phyloP scores from a whole-genome alignment of 176 grass and related monocot genomes.

The Saccharum officinarum region DNA sequence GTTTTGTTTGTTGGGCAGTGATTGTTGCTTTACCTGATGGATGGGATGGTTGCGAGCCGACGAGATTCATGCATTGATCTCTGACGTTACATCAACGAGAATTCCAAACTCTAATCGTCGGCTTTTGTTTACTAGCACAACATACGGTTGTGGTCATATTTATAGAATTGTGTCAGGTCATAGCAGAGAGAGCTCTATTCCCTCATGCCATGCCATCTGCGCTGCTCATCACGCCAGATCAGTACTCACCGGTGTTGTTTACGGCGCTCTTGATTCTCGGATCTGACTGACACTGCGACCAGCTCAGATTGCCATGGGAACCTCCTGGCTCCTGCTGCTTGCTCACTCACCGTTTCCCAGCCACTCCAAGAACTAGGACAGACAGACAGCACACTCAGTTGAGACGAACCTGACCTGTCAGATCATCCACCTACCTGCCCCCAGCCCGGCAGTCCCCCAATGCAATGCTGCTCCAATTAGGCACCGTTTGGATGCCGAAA shows the following conservation, averaged over 20 bases:
- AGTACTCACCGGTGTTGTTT: not conserved
- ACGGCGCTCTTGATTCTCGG: not conserved
- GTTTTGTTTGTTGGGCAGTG: not conserved
- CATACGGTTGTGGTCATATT: not conserved
- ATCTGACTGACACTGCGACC: not conserved
- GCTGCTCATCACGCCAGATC: not conserved
- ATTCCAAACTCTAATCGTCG: not conserved
- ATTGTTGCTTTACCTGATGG: not conserved
- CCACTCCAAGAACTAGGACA: too few species aligned
- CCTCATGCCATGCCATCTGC: not conserved
- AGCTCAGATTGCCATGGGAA: too few species aligned
- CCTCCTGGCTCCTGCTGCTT: too few species aligned
- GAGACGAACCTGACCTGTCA: too few species aligned
- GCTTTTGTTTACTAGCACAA: not conserved
- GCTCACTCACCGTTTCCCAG: too few species aligned
- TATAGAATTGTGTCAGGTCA: not conserved
- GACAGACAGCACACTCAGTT: too few species aligned
- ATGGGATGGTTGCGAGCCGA: constrained; percentile 15
- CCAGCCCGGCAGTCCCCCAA: too few species aligned
- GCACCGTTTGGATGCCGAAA: too few species aligned
- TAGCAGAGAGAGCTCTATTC: not conserved
- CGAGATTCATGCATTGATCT: constrained; percentile 9
- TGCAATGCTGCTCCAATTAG: too few species aligned
- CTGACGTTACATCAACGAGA: not conserved
- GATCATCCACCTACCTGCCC: too few species aligned